Evolutionary conservation across 2,329 filamentous ascomycete species (phyloP).

Genomic region (Dothistroma pini): DNA sequence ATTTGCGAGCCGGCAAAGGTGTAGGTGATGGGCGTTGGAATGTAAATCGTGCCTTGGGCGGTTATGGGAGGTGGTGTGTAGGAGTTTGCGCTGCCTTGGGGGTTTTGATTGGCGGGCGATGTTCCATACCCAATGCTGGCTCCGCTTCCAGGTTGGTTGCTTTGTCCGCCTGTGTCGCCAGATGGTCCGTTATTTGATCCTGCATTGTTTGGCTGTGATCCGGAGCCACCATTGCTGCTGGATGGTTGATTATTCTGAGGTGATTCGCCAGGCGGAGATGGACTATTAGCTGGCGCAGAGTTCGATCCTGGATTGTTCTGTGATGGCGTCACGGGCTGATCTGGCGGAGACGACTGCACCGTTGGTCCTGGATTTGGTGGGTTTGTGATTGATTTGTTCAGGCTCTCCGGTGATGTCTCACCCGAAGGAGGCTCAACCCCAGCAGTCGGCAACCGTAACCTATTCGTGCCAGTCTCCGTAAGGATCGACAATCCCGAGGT

Average conservation of each 20-base stretch:
- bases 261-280: too few species aligned
- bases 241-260: not conserved
- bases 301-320: not conserved
- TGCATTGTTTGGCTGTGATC: not conserved
- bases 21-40: not conserved
- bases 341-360: not conserved
- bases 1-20: not conserved
- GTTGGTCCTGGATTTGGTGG: not conserved
- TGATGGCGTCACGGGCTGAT: not conserved
- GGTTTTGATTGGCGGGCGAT: not conserved
- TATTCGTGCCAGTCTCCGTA: not conserved
- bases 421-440: not conserved
- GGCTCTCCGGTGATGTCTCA: not conserved
- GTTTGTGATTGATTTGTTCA: not conserved
- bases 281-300: too few species aligned
- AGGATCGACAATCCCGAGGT: conserved; percentile 1
- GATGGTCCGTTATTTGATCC: not conserved
- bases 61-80: not conserved
- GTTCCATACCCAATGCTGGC: not conserved
- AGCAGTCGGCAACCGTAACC: not conserved
- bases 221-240: not conserved
- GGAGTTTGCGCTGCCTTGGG: not conserved
- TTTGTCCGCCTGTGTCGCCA: not conserved
- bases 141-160: not conserved
- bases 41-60: not conserved